Evolutionary conservation across 2,329 filamentous ascomycete genomes (phyloP).

Genomic region (Alternaria sp.): DNA sequence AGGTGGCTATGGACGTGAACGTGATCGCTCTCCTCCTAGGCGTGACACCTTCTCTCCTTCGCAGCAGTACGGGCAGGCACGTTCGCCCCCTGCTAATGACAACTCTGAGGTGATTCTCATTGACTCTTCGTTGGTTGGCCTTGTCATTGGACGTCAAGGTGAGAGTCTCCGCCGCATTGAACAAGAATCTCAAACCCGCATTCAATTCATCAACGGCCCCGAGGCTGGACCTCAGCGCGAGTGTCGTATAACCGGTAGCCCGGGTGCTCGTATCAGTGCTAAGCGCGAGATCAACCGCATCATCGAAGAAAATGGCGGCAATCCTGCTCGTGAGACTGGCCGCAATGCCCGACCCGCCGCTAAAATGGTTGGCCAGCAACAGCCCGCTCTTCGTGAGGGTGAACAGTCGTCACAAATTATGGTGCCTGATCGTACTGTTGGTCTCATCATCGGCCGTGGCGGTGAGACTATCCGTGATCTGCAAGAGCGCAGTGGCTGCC

Average conservation of each 20-base stretch:
- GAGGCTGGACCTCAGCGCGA: constrained; percentile 77
- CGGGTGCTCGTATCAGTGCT: constrained; percentile 74
- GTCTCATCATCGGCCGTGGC: constrained; percentile 90
- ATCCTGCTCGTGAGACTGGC: constrained; percentile 49
- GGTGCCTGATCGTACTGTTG: constrained; percentile 92
- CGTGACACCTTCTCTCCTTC: constrained; percentile 67
- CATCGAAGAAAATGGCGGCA: constrained; percentile 81
- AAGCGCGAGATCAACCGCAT: constrained; percentile 85
- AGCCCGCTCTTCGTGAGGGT: constrained; percentile 70
- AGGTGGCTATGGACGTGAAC: constrained; percentile 68
- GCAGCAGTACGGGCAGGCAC: constrained; percentile 59
- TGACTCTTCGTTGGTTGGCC: constrained; percentile 82
- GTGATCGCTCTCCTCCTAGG: constrained; percentile 73
- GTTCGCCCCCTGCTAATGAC: constrained; percentile 70
- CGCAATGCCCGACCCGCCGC: constrained; percentile 50
- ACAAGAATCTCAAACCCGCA: constrained; percentile 78
- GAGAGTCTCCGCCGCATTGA: constrained; percentile 89
- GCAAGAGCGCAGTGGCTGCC: constrained; percentile 90
- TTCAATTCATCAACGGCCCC: constrained; percentile 83
- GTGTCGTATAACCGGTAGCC: constrained; percentile 82
- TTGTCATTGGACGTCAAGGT: constrained; percentile 89
- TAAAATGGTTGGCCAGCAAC: constrained; percentile 43
- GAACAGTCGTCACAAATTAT: constrained; percentile 91
- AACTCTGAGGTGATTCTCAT: constrained; percentile 84
- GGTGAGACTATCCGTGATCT: constrained; percentile 92